phyloP scores from a whole-genome alignment of 495 filamentous ascomycete species.

The Neurospora sp. region DNA sequence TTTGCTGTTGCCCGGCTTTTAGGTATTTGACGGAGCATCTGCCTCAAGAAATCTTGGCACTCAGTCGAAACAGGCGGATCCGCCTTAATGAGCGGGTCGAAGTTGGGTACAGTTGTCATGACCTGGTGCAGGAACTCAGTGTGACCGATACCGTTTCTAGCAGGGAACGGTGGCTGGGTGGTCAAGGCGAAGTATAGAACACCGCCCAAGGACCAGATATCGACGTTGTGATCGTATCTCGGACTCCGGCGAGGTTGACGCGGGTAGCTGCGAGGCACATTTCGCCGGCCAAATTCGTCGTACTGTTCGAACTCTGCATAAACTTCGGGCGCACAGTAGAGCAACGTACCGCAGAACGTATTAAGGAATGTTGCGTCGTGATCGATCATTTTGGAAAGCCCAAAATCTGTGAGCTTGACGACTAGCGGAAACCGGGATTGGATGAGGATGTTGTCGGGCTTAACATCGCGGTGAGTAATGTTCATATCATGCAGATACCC shows the following conservation, averaged over 20 bases:
- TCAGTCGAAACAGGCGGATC: slow-evolving; percentile 43
- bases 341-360: slow-evolving; percentile 90
- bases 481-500: slow-evolving; percentile 76
- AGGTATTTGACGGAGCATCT: slow-evolving; percentile 68
- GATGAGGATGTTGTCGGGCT: slow-evolving; percentile 94
- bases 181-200: slow-evolving; percentile 78
- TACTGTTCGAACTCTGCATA: slow-evolving; percentile 73
- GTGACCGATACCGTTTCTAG: slow-evolving; percentile 41
- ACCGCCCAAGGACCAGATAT: slow-evolving; percentile 90
- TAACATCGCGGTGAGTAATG: slow-evolving; percentile 95
- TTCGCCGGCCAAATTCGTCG: slow-evolving; percentile 34
- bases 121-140: slow-evolving; percentile 69
- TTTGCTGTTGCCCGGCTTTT: slow-evolving; percentile 54
- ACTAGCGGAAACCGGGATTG: slow-evolving; percentile 46
- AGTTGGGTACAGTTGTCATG: slow-evolving; percentile 61
- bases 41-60: slow-evolving; percentile 60
- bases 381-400: slow-evolving; percentile 79
- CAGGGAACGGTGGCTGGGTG: slow-evolving; percentile 66
- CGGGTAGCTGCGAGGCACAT: slow-evolving; percentile 26
- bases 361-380: slow-evolving; percentile 75
- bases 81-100: slow-evolving; percentile 40
- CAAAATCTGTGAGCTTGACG: slow-evolving; percentile 90
- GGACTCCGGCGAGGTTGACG: slow-evolving; percentile 25
- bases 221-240: slow-evolving; percentile 79
- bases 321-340: slow-evolving; percentile 95